A percentile compares a stretch with the other conserved stretches of the same genome.
Conservation (phyloP, 495 filamentous ascomycete genomes). For the Extremus antarcticus region DNA sequence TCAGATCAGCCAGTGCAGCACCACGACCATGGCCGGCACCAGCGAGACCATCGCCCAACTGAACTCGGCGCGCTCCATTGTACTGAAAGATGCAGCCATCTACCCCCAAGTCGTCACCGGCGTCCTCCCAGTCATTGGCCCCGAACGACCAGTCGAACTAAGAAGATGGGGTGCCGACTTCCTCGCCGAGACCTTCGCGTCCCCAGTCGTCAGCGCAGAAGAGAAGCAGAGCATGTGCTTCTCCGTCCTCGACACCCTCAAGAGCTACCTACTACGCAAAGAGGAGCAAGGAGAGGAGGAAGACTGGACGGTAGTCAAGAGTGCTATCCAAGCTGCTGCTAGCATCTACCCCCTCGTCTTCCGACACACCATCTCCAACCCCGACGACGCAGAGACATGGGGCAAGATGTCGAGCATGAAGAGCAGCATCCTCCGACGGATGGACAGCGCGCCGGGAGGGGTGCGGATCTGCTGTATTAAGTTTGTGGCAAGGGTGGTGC, state of each 20-base stretch:
- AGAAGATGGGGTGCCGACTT: slow-evolving; percentile 96
- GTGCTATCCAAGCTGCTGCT: slow-evolving; percentile 70
- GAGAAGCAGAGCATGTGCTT: slow-evolving; percentile 70
- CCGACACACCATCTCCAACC: slow-evolving; percentile 78
- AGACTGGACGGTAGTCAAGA: slow-evolving; percentile 67
- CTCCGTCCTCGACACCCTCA: slow-evolving; percentile 61
- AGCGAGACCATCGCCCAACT: slow-evolving; percentile 53
- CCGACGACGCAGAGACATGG: slow-evolving; percentile 69
- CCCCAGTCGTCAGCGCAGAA: slow-evolving; percentile 56
- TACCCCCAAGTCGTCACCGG: slow-evolving; percentile 85
- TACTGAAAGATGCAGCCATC: slow-evolving; percentile 67
- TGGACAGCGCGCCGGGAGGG: slow-evolving; percentile 68
- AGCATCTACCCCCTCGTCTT: slow-evolving; percentile 87
- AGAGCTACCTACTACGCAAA: slow-evolving; percentile 59
- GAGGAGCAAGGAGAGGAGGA: slow-evolving; percentile 35
- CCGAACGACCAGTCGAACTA: slow-evolving; percentile 61
- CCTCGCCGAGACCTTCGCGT: slow-evolving; percentile 89
- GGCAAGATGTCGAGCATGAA: slow-evolving; percentile 83
- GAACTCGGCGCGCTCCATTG: slow-evolving; percentile 74
- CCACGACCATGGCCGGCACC: slow-evolving; percentile 2
- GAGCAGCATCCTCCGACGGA: slow-evolving; percentile 70
- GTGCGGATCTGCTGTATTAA: slow-evolving; percentile 93
- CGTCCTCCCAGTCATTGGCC: slow-evolving; percentile 77
- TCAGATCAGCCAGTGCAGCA: background rate
- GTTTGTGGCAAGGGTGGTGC: slow-evolving; percentile 84